Evolutionary conservation across 108 stramenopile genomes (phyloP), one percentile per base, ranked within the genome.

Genomic region (Cyclostephanos tholiformis): DNA sequence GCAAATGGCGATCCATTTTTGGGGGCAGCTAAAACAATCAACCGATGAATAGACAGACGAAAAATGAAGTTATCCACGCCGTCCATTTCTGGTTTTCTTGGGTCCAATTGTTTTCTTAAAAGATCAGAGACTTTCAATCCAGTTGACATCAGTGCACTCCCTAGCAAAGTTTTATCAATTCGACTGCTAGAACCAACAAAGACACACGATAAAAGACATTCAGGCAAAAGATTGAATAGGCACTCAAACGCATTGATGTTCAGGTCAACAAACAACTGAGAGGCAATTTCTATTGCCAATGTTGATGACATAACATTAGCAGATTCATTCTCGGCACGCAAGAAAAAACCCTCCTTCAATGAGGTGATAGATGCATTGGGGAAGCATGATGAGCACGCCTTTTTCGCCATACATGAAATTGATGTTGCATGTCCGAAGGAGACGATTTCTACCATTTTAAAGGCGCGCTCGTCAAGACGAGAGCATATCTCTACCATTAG

Each of bases 121-220:
- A 55, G 7, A 10, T 27, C 53, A 26, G 26, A 0, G 23, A 55
- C 26, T 55, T 55, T 55, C 23, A 27, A 10, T 27, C 53, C 23
- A 26, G 22, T 55, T 12, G 62, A 56, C 11, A 63, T 50, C 23
- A 74, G 36, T 25, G 67, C 66, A 36, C 44, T 41, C 23, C 65
- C 58, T 32, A 48, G 27, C 30, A 63, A 48, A 62, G 67, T 30
- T 46, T 26, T 35, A 14, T 38, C 20, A 26, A 66, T 62, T 16
- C 8, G 57, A 20, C 36, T 58, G 61, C 48, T 65, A 16, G 57
- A 17, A 36, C 52, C 55, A 32, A 62, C 71, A 60, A 71, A 72
- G 17, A 79, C 70, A 11, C 87, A 86, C 67, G 79, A 49, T 6
- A 85, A 50, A 22, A 91, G 61, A 39, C 82, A 81, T 38, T 80